phyloP scores from a whole-genome alignment of 2,329 filamentous ascomycete species.

The Diaporthe sp. region DNA sequence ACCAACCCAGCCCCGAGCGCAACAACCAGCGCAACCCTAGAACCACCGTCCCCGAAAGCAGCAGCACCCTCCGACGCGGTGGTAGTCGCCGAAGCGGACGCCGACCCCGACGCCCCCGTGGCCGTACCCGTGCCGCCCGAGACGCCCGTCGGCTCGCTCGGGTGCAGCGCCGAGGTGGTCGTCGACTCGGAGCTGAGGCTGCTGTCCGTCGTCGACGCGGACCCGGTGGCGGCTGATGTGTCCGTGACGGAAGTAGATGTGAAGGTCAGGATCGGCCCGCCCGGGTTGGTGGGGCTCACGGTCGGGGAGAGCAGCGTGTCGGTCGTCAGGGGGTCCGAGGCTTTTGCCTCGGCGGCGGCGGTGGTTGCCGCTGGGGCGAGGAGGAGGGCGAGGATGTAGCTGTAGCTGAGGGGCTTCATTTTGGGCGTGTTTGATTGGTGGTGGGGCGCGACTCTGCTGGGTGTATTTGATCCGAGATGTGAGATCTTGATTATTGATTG shows the following conservation, averaged over 20 bases:
- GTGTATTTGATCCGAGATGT: background rate
- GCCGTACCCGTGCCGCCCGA: constrained; percentile 6
- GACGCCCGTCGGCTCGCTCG: constrained; percentile 31
- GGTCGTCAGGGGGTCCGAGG: constrained; percentile 14
- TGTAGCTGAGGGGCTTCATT: constrained; percentile 5
- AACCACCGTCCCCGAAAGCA: constrained; percentile 1
- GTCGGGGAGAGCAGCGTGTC: background rate
- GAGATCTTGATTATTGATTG: background rate
- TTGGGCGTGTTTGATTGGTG: background rate
- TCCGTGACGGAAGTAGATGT: background rate
- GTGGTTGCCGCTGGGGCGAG: background rate
- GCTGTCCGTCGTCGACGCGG: background rate
- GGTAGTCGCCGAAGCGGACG: constrained; percentile 8
- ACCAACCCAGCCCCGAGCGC: constrained; percentile 35
- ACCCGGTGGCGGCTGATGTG: background rate
- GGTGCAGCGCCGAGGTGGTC: constrained; percentile 25
- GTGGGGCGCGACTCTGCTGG: background rate
- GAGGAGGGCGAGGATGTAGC: constrained; percentile 6
- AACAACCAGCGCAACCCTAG: constrained; percentile 35
- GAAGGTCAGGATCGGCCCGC: constrained; percentile 30
- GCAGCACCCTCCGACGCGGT: background rate
- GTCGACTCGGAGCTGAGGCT: constrained; percentile 25
- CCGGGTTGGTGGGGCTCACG: background rate
- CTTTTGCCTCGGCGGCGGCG: background rate
- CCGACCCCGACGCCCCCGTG: background rate